phyloP scores from a whole-genome alignment of 805 yeast species.

The Blastobotrys americana region DNA sequence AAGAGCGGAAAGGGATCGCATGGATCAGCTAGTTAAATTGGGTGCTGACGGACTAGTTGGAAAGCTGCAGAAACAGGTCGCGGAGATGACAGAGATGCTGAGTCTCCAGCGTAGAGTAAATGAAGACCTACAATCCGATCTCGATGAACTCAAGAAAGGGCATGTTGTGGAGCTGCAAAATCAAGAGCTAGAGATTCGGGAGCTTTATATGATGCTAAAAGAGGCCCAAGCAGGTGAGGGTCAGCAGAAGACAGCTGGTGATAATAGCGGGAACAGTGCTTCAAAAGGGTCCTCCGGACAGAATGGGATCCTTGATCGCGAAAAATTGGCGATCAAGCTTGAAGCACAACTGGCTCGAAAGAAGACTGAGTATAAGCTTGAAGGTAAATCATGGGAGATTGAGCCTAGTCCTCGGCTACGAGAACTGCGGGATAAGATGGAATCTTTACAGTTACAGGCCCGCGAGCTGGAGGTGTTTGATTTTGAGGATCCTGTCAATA shows the following conservation, averaged over 20 bases:
- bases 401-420: conserved; percentile 76
- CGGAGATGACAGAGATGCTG: conserved; percentile 55
- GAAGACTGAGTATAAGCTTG: conserved; percentile 35
- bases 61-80: conserved; percentile 50
- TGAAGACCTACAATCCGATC: conserved; percentile 50
- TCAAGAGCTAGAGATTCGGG: conserved; percentile 54
- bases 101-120: conserved; percentile 54
- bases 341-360: conserved; percentile 30
- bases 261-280: background rate
- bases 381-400: conserved; percentile 39
- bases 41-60: conserved; percentile 73
- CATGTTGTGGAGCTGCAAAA: conserved; percentile 31
- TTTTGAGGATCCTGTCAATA: conserved; percentile 43
- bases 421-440: conserved; percentile 75
- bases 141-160: conserved; percentile 50
- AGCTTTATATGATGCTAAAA: conserved; percentile 46
- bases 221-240: conserved; percentile 32
- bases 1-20: conserved; percentile 50
- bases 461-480: conserved; percentile 80
- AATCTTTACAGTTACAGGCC: conserved; percentile 74
- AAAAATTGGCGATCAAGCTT: conserved; percentile 26
- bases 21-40: conserved; percentile 57
- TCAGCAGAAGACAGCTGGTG: conserved; percentile 4
- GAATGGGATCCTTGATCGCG: conserved; percentile 29
- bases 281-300: conserved; percentile 1